Base-by-base conservation (phyloP, 192 early-diverging fungal species). In the Lobosporangium transversale region DNA sequence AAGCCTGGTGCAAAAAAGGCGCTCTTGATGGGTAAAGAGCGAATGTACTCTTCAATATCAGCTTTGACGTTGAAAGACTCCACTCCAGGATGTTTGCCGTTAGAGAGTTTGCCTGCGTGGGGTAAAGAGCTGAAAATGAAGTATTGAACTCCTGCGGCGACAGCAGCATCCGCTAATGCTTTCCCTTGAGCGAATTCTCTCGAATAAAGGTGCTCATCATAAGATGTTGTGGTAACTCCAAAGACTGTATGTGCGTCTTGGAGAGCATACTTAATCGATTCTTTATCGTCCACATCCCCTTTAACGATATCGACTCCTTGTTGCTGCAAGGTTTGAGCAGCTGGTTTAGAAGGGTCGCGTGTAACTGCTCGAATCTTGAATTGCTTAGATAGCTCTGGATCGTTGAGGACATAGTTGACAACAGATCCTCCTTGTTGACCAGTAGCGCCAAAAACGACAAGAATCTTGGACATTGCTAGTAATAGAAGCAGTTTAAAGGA, bases 191-290 rank as follows among this genome's bases (percentile, higher is more conserved):
- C 51, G 44, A 31, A 1, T 27, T 64, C 62, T 44, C 42, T 37
- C 3, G 33, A 9, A 35, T 30, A 44, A 37, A 64, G 24, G 4
- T 44, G 8, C 14, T 20, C 40, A 44, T 53, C 51, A 32, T 53
- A 42, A 40, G 53, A 35, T 53, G 27, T 21, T 31, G 27, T 31
- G 21, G 50, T 71, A 20, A 63, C 50, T 11, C 27, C 60, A 21
- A 71, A 71, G 14, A 71, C 69, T 5, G 62, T 62, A 44, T 71
- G 60, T 0, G 69, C 60, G 32, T 60, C 69, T 29, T 63, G 69
- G 21, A 71, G 6, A 15, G 69, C 69, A 1, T 49, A 47, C 47
- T 63, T 71, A n/a, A 71, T 18, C 4, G 69, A 71, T 17, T 71
- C 69, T 6, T 29, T 37, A 27, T 71, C 54, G 30, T 47, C 33